Base-by-base conservation (phyloP, 108 stramenopile species). In the Skeletonema costatum region DNA sequence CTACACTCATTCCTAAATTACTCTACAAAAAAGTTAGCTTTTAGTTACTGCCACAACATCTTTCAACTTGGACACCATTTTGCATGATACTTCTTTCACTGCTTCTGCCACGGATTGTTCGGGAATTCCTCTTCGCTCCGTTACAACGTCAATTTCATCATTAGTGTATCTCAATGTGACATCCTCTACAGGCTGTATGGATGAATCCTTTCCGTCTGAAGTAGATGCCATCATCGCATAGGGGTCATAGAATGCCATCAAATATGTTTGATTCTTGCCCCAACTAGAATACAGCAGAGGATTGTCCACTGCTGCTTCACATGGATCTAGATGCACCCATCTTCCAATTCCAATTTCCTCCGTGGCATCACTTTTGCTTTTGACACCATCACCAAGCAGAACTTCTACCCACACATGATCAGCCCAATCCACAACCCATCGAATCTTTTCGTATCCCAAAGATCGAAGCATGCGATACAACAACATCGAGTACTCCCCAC, bases 311-410 rank as follows among this genome's bases (percentile, higher is more conserved):
- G 87, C 80, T 7, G 89, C 89, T 73, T 90, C 87, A 70, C 89
- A 90, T 44, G 89, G 89, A 80, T 90, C 89, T 19, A 86, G 50
- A 71, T 90, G 89, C n/a, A 90, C 72, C 89, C 89, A 90, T 71
- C 71, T 62, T 32, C 71, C 78, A 9, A 9, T 60, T 14, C 29
- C 17, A 2, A 12, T 50, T 32, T 36, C 36, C 8, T 36, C 36
- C 36, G 36, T 36, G 36, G 36, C 36, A 25, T 63, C 48, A 1
- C 30, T 53, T 32, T 36, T 33, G 10, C 14, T 17, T n/a, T 4
- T 39, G 25, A 21, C 38, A 33, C 0, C 39, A 33, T 62, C 70
- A n/a, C 68, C 71, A 19, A 85, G 17, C 53, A 66, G 46, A 14
- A 83, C 66, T 66, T 90, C 89, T 8, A 81, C 87, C 89, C 89